phyloP scores from a whole-genome alignment of 129 eudicot genomes.

The Heracleum sosnowskyi region DNA sequence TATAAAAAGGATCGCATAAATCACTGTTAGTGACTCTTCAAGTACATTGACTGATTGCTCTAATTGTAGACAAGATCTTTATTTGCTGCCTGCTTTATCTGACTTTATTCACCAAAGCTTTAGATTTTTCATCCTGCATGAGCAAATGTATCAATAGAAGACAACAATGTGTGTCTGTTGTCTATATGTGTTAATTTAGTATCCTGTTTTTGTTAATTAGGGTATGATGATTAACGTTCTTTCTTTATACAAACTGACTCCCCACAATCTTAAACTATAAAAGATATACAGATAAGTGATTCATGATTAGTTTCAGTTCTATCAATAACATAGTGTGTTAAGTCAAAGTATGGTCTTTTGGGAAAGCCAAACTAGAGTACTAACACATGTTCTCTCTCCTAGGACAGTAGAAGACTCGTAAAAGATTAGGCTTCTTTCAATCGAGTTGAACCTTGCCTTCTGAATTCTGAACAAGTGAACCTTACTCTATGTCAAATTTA shows the following conservation, averaged over 20 bases:
- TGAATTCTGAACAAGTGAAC: neutral
- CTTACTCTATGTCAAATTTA: neutral
- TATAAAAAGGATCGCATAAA: neutral
- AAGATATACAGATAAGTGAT: neutral
- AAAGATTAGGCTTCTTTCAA: too few species aligned
- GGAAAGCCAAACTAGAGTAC: neutral
- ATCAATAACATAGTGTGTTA: neutral
- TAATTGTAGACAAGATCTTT: neutral
- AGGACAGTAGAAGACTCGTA: too few species aligned
- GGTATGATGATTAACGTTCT: too few species aligned
- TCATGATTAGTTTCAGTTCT: neutral
- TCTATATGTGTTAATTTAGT: neutral
- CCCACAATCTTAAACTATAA: neutral
- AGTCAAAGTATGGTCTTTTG: neutral
- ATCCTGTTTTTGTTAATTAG: neutral
- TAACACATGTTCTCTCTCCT: too few species aligned
- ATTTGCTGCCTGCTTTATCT: conserved; percentile 19
- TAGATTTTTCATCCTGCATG: conserved; percentile 31
- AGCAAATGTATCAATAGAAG: neutral
- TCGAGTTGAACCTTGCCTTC: neutral
- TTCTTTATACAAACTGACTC: neutral
- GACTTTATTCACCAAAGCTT: conserved; percentile 4
- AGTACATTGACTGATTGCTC: neutral
- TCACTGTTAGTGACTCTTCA: neutral
- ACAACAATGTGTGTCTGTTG: neutral